Conservation (phyloP, 202 grass and related monocot genomes). For the Setaria italica region DNA sequence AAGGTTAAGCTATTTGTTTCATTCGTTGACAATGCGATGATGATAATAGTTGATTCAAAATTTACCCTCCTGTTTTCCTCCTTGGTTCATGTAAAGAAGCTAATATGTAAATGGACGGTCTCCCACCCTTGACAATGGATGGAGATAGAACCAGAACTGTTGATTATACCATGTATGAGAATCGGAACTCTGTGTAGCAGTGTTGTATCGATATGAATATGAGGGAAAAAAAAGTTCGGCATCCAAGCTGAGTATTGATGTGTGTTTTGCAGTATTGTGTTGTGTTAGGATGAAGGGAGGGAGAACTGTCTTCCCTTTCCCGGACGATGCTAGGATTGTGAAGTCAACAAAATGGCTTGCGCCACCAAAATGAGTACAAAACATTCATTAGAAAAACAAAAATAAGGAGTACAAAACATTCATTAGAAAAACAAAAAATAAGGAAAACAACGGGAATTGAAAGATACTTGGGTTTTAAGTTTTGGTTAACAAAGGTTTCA, state of each 20-base stretch:
- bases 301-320: too few relatives aligned
- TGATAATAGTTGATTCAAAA: constrained; percentile 51
- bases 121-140: background rate
- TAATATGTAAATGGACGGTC: constrained; percentile 41
- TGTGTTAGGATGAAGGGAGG: background rate
- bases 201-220: constrained; percentile 18
- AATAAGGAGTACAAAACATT: too few relatives aligned
- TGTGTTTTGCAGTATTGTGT: background rate
- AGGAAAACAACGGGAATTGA: too few relatives aligned
- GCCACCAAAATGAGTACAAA: too few relatives aligned
- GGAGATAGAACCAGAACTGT: background rate
- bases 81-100: constrained; percentile 36
- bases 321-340: background rate
- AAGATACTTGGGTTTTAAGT: too few relatives aligned
- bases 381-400: too few relatives aligned
- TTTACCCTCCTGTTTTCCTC: constrained; percentile 2
- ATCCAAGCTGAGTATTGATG: background rate
- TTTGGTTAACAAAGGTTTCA: too few relatives aligned
- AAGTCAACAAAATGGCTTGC: background rate
- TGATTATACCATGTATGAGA: constrained; percentile 3
- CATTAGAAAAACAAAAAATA: too few relatives aligned
- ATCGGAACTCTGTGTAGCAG: background rate
- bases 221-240: background rate
- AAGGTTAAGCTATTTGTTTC: constrained; percentile 57
- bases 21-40: constrained; percentile 67